phyloP scores from a whole-genome alignment of 768 basidiomycete species.

The Leccinum aurantiacum region DNA sequence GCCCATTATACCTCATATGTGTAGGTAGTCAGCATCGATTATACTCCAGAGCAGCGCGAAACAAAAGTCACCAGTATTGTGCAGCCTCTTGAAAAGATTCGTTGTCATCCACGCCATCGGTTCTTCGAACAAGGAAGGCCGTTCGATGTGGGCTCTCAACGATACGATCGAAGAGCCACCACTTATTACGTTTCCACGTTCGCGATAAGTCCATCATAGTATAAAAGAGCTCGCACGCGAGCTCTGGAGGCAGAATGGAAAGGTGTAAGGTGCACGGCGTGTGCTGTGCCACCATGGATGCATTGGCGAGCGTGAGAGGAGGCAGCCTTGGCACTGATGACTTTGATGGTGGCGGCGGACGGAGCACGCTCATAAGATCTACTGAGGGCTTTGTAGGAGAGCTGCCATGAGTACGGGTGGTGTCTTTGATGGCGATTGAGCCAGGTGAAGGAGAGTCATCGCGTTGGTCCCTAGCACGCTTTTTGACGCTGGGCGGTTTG shows the following conservation, averaged over 20 bases:
- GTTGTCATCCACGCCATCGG: conserved; percentile 43
- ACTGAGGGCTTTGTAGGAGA: conserved; percentile 34
- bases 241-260: conserved; percentile 67
- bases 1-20: conserved; percentile 73
- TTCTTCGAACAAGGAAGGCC: conserved; percentile 66
- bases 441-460: not conserved
- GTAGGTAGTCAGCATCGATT: conserved; percentile 9
- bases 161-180: conserved; percentile 81
- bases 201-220: conserved; percentile 62
- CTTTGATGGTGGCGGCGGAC: conserved; percentile 44
- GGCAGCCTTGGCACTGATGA: conserved; percentile 38
- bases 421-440: conserved; percentile 17
- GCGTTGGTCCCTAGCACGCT: conserved; percentile 8
- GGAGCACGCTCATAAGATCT: conserved; percentile 58
- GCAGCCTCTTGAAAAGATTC: conserved; percentile 70
- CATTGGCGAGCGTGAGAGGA: conserved; percentile 64
- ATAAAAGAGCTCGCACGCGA: conserved; percentile 75
- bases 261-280: conserved; percentile 75
- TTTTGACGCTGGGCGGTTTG: conserved; percentile 22
- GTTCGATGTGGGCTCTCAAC: conserved; percentile 87
- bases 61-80: conserved; percentile 59
- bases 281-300: conserved; percentile 63
- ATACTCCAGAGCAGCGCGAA: not conserved
- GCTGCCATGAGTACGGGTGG: conserved; percentile 10
- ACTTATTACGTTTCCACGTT: conserved; percentile 70